These are phyloP conservation scores for Amauroascus verrucosus DNA, from an alignment of 2,329 filamentous ascomycete species.

Conservation along the genomic window DNA sequence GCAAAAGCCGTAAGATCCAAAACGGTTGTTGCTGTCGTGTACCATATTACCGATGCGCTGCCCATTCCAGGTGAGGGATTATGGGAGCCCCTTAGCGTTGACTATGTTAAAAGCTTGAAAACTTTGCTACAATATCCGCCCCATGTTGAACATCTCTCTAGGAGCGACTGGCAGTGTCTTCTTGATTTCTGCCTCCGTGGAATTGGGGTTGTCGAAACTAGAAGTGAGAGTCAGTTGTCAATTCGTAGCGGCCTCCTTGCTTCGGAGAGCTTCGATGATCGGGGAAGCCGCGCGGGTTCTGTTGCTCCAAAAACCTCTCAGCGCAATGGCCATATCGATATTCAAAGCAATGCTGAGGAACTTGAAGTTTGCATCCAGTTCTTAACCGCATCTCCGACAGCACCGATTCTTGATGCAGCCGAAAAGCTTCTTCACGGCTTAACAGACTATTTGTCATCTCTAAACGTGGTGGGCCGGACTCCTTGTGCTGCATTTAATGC, in stretches of 20 bases:
- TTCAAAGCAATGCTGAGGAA: constrained; percentile 38
- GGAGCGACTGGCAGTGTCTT: constrained; percentile 56
- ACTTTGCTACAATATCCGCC: constrained; percentile 60
- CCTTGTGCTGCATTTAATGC: constrained; percentile 65
- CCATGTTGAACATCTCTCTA: constrained; percentile 68
- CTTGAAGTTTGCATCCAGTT: constrained; percentile 56
- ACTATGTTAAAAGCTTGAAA: constrained; percentile 69
- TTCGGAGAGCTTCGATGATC: constrained; percentile 23
- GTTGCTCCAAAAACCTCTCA: constrained; percentile 23
- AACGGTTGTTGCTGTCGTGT: constrained; percentile 66
- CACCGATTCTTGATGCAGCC: constrained; percentile 51
- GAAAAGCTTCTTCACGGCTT: constrained; percentile 48
- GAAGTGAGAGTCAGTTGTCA: constrained; percentile 24
- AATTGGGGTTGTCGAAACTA: constrained; percentile 34
- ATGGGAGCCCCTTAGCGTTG: constrained; percentile 58
- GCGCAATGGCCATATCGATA: constrained; percentile 14
- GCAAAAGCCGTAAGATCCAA: constrained; percentile 59
- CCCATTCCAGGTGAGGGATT: constrained; percentile 51
- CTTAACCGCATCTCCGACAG: constrained; percentile 56
- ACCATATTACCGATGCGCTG: constrained; percentile 70
- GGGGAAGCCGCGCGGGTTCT: constrained; percentile 24
- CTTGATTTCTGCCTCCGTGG: constrained; percentile 59
- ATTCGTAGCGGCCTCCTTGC: constrained; percentile 23
- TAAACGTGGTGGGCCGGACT: constrained; percentile 50
- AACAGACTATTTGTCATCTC: constrained; percentile 52